Base-by-base conservation (phyloP, 805 yeast genomes). In the Metschnikowia arizonensis region DNA sequence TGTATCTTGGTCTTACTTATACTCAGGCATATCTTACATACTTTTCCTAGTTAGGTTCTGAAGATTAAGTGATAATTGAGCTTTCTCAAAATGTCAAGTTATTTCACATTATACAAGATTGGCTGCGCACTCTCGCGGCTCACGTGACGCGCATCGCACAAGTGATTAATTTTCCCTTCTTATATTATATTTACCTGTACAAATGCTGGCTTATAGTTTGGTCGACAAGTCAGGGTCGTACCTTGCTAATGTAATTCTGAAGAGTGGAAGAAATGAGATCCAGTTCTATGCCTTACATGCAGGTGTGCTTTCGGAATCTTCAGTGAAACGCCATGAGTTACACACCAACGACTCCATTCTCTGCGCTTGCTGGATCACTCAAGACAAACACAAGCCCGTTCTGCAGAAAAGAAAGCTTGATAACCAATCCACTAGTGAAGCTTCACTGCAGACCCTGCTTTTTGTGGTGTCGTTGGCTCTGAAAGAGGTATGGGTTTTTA, bases 241-340 rank as follows among this genome's bases (percentile, higher is more conserved):
- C 46, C 61, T 61, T 44, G 75, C 78, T 38, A 65, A 66, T 40
- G 55, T 69, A 14, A 62, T 71, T 4, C 64, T 74, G 25, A 73
- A 74, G 39, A 65, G 65, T 14, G 76, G 77, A 31, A 61, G 74
- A 45, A 72, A 66, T 42, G 79, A 77, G 58, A 65, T 77, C 15
- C 76, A 67, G 53, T 64, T 77, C 45, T 71, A 51, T 54, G 70
- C 55, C 9, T 42, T 52, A 21, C 8, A 28, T 14, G 30, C 45
- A 32, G 30, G 33, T 14, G 47, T 49, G 4, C 54, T 55, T n/a
- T 24, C 49, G 31, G 46, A 50, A 24, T 46, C 50, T 6, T 52
- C 50, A 18, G 42, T 62, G 7, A 48, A 62, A 37, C 61, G 61
- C 25, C 64, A 71, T 44, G 79, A 73, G 53, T 62, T 77, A 31